phyloP scores from a whole-genome alignment of 352 stramenopile species.

The Phytopythium montanum region DNA sequence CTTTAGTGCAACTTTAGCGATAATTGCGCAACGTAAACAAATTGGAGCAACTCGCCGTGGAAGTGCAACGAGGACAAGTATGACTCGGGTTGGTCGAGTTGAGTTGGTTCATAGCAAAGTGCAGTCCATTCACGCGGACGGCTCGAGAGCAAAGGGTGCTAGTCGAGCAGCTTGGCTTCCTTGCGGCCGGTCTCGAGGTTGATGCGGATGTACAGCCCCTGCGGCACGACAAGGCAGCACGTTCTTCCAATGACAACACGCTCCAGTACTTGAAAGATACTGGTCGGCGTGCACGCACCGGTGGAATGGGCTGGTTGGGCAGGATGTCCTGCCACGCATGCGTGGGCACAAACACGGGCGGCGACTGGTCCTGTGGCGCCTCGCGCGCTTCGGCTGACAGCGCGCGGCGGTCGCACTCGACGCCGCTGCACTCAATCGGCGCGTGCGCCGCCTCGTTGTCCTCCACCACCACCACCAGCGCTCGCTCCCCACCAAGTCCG shows the following conservation, averaged over 20 bases:
- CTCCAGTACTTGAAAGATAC: too few relatives aligned
- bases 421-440: slow-evolving; percentile 11
- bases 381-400: not conserved
- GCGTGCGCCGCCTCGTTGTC: slow-evolving; percentile 9
- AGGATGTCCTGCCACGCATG: slow-evolving; percentile 57
- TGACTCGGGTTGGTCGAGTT: not conserved
- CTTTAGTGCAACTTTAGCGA: not conserved
- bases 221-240: not conserved
- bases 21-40: too few relatives aligned
- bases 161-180: slow-evolving; percentile 52
- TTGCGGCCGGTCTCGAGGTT: slow-evolving; percentile 59
- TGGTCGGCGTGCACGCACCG: slow-evolving; percentile 15
- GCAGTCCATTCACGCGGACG: too few relatives aligned
- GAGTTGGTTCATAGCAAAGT: too few relatives aligned
- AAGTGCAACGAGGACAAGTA: slow-evolving; percentile 2
- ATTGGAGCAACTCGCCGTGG: too few relatives aligned
- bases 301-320: slow-evolving; percentile 43
- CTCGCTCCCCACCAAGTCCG: slow-evolving; percentile 7
- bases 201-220: slow-evolving; percentile 58
- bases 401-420: slow-evolving; percentile 14
- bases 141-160: not conserved
- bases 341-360: slow-evolving; percentile 61
- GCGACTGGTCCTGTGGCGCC: not conserved
- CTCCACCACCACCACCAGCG: slow-evolving; percentile 17
- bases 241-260: too few relatives aligned